Percentiles rank a stretch among this genome's conserved stretches.
phyloP scores from a whole-genome alignment of 2,329 filamentous ascomycete species.

The Alternaria sp. region DNA sequence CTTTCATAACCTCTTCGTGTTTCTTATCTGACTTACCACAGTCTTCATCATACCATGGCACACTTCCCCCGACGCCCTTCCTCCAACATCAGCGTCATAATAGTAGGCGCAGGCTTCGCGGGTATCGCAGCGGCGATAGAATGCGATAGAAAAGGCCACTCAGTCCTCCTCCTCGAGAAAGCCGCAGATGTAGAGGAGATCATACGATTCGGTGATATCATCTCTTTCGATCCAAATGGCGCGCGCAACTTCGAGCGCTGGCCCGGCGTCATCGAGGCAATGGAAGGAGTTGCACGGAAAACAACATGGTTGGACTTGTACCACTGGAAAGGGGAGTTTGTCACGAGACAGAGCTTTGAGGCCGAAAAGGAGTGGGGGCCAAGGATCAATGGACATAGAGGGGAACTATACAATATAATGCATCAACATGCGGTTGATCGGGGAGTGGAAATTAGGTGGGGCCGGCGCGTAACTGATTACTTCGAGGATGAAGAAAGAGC shows the following conservation, averaged over 20 bases:
- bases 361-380: constrained; percentile 56
- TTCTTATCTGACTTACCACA: not conserved
- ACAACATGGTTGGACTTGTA: constrained; percentile 67
- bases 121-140: constrained; percentile 71
- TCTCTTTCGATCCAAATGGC: constrained; percentile 68
- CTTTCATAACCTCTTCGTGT: not conserved
- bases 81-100: constrained; percentile 52
- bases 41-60: constrained; percentile 13
- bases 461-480: constrained; percentile 61
- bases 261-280: constrained; percentile 57
- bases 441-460: constrained; percentile 63
- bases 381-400: constrained; percentile 67
- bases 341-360: constrained; percentile 62
- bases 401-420: constrained; percentile 66
- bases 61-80: constrained; percentile 30
- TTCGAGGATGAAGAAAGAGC: constrained; percentile 63
- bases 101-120: constrained; percentile 64
- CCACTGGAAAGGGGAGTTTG: constrained; percentile 68
- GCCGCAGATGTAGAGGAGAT: constrained; percentile 60
- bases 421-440: constrained; percentile 64
- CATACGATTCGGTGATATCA: constrained; percentile 68
- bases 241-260: constrained; percentile 66
- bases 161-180: constrained; percentile 64
- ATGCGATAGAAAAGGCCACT: constrained; percentile 67
- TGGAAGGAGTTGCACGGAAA: constrained; percentile 62